A percentile compares a stretch with the other conserved stretches of the same genome.
phyloP scores from a whole-genome alignment of 164 flowering plant genomes.

The Magnolia kwangsiensis region DNA sequence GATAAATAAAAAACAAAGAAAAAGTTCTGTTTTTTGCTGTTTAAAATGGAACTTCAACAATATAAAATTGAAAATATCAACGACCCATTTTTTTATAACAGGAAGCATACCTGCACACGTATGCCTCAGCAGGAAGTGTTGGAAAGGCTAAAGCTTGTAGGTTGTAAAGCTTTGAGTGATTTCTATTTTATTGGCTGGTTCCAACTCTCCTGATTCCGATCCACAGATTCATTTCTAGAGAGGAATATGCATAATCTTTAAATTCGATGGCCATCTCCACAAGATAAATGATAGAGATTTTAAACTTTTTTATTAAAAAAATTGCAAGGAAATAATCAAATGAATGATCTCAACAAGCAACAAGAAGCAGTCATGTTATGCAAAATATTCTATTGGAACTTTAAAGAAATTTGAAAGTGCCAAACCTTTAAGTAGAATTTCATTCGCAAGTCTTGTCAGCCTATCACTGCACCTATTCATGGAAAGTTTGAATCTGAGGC shows the following conservation, averaged over 20 bases:
- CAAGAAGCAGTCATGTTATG: not conserved
- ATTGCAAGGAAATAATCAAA: not conserved
- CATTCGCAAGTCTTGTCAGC: conserved; percentile 56
- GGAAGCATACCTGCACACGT: conserved; percentile 62
- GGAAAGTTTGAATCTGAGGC: conserved; percentile 89
- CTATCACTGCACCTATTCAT: conserved; percentile 64
- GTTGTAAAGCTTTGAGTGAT: conserved; percentile 37
- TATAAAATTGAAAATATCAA: not conserved
- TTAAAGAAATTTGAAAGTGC: not conserved
- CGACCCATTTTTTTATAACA: not conserved
- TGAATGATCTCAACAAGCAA: not conserved
- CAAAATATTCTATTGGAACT: not conserved
- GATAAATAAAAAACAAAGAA: too few relatives aligned
- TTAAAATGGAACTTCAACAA: too few relatives aligned
- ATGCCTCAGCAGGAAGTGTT: conserved; percentile 76
- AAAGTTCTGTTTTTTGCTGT: too few relatives aligned
- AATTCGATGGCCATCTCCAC: not conserved
- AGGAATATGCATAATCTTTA: not conserved
- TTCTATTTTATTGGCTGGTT: conserved; percentile 44
- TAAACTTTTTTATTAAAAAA: too few relatives aligned
- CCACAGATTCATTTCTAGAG: conserved; percentile 49
- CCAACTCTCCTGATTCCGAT: conserved; percentile 10
- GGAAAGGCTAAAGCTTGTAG: conserved; percentile 54
- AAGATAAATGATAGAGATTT: not conserved
- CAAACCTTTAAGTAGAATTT: conserved; percentile 71